phyloP scores from a whole-genome alignment of 108 stramenopile genomes.

The Discostella stelligeroides region DNA sequence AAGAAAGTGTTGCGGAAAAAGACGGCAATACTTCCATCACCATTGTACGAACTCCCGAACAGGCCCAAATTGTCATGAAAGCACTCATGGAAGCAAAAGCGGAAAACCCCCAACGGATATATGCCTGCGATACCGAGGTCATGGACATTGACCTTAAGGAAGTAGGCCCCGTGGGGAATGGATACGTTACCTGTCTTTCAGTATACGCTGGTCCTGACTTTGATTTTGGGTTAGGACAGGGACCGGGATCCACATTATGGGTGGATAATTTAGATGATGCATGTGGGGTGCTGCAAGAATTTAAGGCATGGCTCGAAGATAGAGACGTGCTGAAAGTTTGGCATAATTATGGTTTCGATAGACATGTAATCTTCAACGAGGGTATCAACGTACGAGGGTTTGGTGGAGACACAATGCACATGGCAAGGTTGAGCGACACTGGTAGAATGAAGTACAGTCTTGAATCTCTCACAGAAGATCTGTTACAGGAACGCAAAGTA shows the following conservation, averaged over 20 bases:
- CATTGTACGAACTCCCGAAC: conserved; percentile 71
- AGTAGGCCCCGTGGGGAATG: conserved; percentile 94
- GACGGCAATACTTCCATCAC: conserved; percentile 37
- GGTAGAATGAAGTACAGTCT: conserved; percentile 78
- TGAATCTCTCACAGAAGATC: conserved; percentile 80
- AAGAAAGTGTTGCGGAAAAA: neutral
- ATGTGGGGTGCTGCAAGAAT: conserved; percentile 83
- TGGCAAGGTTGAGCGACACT: conserved; percentile 95
- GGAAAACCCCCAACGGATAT: conserved; percentile 50
- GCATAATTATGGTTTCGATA: conserved; percentile 99
- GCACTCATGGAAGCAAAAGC: conserved; percentile 43
- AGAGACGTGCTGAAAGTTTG: conserved; percentile 82
- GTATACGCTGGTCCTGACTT: conserved; percentile 90
- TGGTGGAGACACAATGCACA: conserved; percentile 99
- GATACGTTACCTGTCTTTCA: conserved; percentile 94
- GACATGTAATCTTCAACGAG: conserved; percentile 96
- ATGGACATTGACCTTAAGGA: conserved; percentile 90
- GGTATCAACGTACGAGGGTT: conserved; percentile 89
- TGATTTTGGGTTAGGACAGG: conserved; percentile 88
- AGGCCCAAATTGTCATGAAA: conserved; percentile 69
- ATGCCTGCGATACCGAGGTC: conserved; percentile 98
- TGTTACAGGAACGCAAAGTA: conserved; percentile 72
- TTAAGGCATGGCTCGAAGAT: conserved; percentile 88
- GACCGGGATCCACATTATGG: conserved; percentile 82
- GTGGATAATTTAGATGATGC: conserved; percentile 92